A percentile compares a stretch with the other conserved stretches of the same genome.
Conservation (phyloP, 495 filamentous ascomycete species). For the Xylaria cubensis region DNA sequence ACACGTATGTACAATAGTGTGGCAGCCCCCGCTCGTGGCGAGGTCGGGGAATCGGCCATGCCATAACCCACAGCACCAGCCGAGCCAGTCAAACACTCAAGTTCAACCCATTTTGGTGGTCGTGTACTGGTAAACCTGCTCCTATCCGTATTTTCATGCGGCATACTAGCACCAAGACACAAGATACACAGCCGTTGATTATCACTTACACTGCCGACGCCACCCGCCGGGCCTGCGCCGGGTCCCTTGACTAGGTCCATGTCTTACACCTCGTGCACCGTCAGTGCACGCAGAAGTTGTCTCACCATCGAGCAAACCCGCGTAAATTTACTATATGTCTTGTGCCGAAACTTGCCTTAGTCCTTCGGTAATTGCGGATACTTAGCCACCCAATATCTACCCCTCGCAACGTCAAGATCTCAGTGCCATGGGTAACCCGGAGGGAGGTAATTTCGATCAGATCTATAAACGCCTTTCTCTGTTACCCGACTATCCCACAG, state of each 20-base stretch:
- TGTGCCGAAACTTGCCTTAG: not conserved
- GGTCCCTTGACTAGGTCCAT: not conserved
- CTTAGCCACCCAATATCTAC: conserved; percentile 8
- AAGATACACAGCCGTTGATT: conserved; percentile 1
- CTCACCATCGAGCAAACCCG: not conserved
- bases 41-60: not conserved
- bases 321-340: not conserved
- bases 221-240: not conserved
- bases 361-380: conserved; percentile 14
- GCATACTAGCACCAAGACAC: not conserved
- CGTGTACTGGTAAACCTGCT: not conserved
- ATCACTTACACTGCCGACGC: not conserved
- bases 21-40: not conserved
- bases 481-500: not conserved
- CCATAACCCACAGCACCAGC: not conserved
- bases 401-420: not conserved
- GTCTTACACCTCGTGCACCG: conserved; percentile 1
- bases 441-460: not conserved
- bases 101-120: not conserved
- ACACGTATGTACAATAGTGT: not conserved
- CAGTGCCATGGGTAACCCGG: not conserved
- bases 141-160: not conserved
- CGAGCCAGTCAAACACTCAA: not conserved
- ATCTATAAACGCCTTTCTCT: not conserved
- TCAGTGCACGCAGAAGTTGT: not conserved